These are phyloP conservation scores for Plectosphaerella plurivora DNA, from an alignment of 2,329 filamentous ascomycete species.

Conservation along the genomic window DNA sequence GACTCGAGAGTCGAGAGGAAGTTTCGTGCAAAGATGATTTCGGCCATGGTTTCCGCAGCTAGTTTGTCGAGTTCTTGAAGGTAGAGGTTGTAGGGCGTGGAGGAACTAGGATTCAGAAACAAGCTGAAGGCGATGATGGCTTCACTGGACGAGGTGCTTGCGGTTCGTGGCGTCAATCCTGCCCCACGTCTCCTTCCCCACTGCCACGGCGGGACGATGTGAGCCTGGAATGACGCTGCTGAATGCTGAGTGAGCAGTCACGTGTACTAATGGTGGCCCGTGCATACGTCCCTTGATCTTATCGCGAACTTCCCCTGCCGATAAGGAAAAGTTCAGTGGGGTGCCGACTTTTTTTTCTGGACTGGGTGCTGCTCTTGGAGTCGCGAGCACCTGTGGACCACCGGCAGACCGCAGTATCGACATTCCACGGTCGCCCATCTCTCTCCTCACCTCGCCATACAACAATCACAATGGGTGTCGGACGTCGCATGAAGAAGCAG, in stretches of 20 bases:
- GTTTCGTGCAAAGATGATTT: slow-evolving; percentile 76
- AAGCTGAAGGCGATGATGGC: not conserved
- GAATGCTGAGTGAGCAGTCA: no score
- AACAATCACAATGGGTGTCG: slow-evolving; percentile 68
- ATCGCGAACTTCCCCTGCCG: slow-evolving; percentile 15
- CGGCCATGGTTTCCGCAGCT: slow-evolving; percentile 55
- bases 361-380: not conserved
- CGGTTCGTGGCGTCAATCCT: not conserved
- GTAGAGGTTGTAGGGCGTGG: slow-evolving; percentile 3
- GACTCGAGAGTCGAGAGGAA: slow-evolving; percentile 79
- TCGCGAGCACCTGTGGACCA: not conserved
- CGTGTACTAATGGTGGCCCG: no score
- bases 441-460: not conserved
- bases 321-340: slow-evolving; percentile 35
- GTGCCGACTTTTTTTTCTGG: slow-evolving; percentile 17
- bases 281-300: slow-evolving; percentile 7
- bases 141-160: not conserved
- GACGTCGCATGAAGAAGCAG: slow-evolving; percentile 94
- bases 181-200: not conserved
- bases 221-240: no score
- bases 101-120: not conserved
- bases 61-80: not conserved
- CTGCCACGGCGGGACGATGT: no score
- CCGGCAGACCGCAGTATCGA: not conserved
- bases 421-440: not conserved